Percentiles rank a stretch among this genome's conserved stretches.
Evolutionary conservation across 2,329 filamentous ascomycete genomes (phyloP).

Genomic region (Paracamarosporium sp.): DNA sequence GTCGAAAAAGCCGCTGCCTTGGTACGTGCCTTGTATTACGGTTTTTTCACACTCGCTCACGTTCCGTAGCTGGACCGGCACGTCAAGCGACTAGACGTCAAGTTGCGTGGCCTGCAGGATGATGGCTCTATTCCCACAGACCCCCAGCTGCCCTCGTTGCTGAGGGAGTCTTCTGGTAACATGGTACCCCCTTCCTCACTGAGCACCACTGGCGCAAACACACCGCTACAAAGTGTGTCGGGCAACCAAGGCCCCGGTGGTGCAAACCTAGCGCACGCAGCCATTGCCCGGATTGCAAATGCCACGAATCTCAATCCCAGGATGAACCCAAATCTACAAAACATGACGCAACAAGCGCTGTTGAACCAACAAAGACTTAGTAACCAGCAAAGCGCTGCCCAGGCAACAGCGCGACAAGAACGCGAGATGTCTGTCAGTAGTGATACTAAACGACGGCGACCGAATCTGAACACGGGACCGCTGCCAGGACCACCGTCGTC

Average conservation of each 20-base stretch:
- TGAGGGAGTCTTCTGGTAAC: slow-evolving; percentile 57
- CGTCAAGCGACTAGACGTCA: slow-evolving; percentile 67
- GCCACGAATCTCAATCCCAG: slow-evolving; percentile 38
- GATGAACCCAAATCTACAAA: slow-evolving; percentile 40
- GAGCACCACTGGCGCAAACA: slow-evolving; percentile 52
- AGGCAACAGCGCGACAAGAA: slow-evolving; percentile 47
- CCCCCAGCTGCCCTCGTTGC: slow-evolving; percentile 64
- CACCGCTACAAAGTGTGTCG: slow-evolving; percentile 62
- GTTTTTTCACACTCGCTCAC: slow-evolving; percentile 18
- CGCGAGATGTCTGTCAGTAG: slow-evolving; percentile 62
- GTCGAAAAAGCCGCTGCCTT: slow-evolving; percentile 68
- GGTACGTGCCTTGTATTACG: slow-evolving; percentile 52
- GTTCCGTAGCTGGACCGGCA: slow-evolving; percentile 62
- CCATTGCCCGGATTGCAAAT: slow-evolving; percentile 53
- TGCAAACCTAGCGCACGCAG: slow-evolving; percentile 59
- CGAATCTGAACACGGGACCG: slow-evolving; percentile 60
- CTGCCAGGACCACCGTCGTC: slow-evolving; percentile 62
- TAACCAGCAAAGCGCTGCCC: slow-evolving; percentile 40
- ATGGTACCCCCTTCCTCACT: slow-evolving; percentile 57
- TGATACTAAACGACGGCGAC: slow-evolving; percentile 65
- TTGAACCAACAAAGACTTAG: slow-evolving; percentile 46
- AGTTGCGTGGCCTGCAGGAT: slow-evolving; percentile 64
- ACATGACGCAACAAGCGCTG: slow-evolving; percentile 45
- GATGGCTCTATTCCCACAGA: slow-evolving; percentile 67
- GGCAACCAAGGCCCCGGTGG: slow-evolving; percentile 62